Conservation (phyloP, 345 rosid genomes). For the Triadica sebifera region DNA sequence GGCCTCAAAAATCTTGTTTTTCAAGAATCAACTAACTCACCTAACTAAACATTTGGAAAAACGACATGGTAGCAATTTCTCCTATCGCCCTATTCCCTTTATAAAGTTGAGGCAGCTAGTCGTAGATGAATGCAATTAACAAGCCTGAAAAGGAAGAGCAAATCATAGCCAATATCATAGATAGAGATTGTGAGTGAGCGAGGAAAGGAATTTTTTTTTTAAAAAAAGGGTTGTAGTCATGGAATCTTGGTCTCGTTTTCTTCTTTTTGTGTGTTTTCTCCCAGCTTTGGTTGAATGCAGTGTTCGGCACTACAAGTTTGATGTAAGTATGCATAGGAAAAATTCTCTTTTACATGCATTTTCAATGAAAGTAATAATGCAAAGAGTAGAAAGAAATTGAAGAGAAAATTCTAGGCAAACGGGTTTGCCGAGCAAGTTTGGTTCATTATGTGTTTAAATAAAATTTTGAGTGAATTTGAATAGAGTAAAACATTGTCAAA, state of each 20-base stretch:
- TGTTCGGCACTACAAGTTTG: slow-evolving; percentile 39
- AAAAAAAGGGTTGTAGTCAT: slow-evolving; percentile 13
- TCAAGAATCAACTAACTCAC: slow-evolving; percentile 53
- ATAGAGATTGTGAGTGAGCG: slow-evolving; percentile 5
- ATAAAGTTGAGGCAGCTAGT: slow-evolving; percentile 45
- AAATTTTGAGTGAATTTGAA: too few relatives aligned
- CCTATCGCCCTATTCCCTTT: slow-evolving; percentile 28
- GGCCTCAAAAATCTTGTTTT: slow-evolving; percentile 39
- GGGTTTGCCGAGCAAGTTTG: too few relatives aligned
- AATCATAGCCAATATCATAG: not conserved
- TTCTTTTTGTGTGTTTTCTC: slow-evolving; percentile 22
- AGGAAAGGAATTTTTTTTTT: not conserved
- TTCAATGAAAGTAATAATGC: not conserved
- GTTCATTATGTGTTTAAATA: too few relatives aligned
- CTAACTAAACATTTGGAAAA: slow-evolving; percentile 41
- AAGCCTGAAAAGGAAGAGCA: not conserved
- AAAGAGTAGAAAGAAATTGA: not conserved
- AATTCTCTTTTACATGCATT: not conserved
- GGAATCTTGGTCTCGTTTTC: slow-evolving; percentile 28
- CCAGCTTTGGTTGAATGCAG: slow-evolving; percentile 35
- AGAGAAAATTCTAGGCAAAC: too few relatives aligned
- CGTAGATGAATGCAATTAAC: slow-evolving; percentile 25
- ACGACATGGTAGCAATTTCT: slow-evolving; percentile 52
- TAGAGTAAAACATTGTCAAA: too few relatives aligned
- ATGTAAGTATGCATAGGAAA: slow-evolving; percentile 23